Evolutionary conservation across 371 early-diverging fungal species (phyloP).

Genomic region (Mucor circinelloides): DNA sequence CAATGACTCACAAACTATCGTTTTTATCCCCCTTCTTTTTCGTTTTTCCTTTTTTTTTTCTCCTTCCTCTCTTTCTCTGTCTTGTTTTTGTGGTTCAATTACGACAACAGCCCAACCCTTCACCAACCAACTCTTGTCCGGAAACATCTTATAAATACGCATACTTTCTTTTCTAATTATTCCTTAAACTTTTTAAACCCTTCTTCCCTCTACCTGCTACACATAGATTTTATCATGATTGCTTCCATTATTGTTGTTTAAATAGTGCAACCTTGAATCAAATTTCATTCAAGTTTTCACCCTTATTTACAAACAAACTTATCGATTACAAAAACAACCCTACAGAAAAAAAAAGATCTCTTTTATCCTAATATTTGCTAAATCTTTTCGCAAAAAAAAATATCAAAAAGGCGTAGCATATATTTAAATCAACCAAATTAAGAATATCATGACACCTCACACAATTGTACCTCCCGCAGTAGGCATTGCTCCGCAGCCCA

Average conservation of each 20-base stretch:
- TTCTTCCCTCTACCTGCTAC: background rate
- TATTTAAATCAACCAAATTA: background rate
- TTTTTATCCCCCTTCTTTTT: background rate
- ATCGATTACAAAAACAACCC: constrained; percentile 10
- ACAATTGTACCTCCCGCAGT: constrained; percentile 17
- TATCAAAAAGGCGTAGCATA: background rate
- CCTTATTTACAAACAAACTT: constrained; percentile 7
- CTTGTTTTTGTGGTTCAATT: background rate
- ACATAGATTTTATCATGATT: constrained; percentile 11
- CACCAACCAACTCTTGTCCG: background rate
- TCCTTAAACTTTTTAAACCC: constrained; percentile 1
- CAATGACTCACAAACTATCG: background rate
- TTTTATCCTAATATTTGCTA: background rate
- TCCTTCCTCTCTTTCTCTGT: background rate
- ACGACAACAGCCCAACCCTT: background rate
- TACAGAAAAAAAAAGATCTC: background rate
- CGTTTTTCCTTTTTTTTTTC: background rate
- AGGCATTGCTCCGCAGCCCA: constrained; percentile 23
- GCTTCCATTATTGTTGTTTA: constrained; percentile 16
- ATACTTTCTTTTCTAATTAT: background rate
- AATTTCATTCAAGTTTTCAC: constrained; percentile 7
- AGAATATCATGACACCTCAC: constrained; percentile 17
- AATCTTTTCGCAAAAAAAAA: background rate
- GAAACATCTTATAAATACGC: background rate
- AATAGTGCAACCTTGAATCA: constrained; percentile 10